Evolutionary conservation across 441 rosid genomes (phyloP), one percentile per base, ranked within the genome.

Genomic region (Pelargonium australe): DNA sequence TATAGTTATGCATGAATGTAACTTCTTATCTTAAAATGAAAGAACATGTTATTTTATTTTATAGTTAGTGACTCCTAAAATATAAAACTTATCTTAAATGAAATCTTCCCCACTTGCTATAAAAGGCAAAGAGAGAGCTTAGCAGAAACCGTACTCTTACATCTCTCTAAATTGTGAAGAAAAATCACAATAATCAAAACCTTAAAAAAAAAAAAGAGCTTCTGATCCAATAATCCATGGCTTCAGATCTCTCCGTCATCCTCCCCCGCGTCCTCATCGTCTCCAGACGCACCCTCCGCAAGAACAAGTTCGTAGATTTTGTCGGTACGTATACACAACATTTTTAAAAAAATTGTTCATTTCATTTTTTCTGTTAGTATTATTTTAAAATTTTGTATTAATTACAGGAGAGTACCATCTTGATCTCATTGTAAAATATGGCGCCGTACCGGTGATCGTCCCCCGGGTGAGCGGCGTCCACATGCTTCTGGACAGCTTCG

Each of bases 241-340:
- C 83, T 77, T 70, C 84, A 17, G 88, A 86, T 70, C 90, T 91
- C 74, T 82, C 92, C 12, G 81, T 66, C 23, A 77, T 84, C 80
- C 97, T 87, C 61, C 96, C 97, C 65, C 93, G 97, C 5, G 96
- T 89, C 76, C 90, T 91, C 60, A 89, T 91, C 65, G 97, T 91
- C 75, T 91, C 97, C 13, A 79, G 97, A 66, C 91, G 94, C 17
- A 81, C 77, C 78, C 83, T 91, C 66, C 93, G 93, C 77, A 91
- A 89, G 77, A 91, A 91, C 82, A 91, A 91, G 70, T 87, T 91
- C 77, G 94, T 91, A 31, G 93, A 91, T 83, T 89, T 91, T 63
- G 97, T 91, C 16, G 97, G 95, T 91, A 73, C 13, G 74, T 70
- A 47, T n/a, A 12, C 3, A 1, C 2, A 11, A 47, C 2, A 11